Conservation (phyloP, 805 yeast species). For the Monosporozyma unispora region DNA sequence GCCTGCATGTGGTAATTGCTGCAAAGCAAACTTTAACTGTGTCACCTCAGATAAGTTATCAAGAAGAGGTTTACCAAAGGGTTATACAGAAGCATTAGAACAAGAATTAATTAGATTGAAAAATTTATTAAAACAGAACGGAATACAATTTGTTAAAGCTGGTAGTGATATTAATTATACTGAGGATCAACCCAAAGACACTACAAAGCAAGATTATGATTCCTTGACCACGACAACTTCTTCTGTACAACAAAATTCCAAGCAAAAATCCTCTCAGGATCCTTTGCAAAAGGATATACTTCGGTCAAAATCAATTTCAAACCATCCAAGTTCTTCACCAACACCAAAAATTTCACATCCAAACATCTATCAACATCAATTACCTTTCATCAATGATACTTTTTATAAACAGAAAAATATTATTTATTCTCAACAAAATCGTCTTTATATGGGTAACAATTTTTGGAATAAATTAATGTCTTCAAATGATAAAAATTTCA, state of each 20-base stretch:
- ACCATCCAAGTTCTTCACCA: background rate
- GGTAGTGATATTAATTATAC: too few relatives aligned
- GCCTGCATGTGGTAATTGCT: slow-evolving; percentile 51
- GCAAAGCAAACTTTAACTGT: slow-evolving; percentile 56
- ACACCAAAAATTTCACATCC: background rate
- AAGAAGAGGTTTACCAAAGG: slow-evolving; percentile 71
- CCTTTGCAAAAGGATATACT: background rate
- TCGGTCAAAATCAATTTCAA: background rate
- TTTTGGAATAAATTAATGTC: slow-evolving; percentile 17
- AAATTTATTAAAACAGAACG: slow-evolving; percentile 22
- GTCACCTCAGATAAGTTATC: slow-evolving; percentile 65
- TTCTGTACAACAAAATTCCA: too few relatives aligned
- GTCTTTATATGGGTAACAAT: slow-evolving; percentile 17
- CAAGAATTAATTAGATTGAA: slow-evolving; percentile 52
- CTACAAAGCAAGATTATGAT: background rate
- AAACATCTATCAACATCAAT: background rate
- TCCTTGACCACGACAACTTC: too few relatives aligned
- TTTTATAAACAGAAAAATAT: slow-evolving; percentile 20
- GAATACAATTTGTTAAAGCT: background rate
- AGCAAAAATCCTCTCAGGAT: background rate
- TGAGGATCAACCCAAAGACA: background rate
- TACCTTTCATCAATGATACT: slow-evolving; percentile 20
- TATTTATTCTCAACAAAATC: background rate
- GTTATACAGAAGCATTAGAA: slow-evolving; percentile 71
- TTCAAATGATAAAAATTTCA: background rate